Base-by-base conservation (phyloP, 1,284 basidiomycete genomes). In the Trichosporon faecale region DNA sequence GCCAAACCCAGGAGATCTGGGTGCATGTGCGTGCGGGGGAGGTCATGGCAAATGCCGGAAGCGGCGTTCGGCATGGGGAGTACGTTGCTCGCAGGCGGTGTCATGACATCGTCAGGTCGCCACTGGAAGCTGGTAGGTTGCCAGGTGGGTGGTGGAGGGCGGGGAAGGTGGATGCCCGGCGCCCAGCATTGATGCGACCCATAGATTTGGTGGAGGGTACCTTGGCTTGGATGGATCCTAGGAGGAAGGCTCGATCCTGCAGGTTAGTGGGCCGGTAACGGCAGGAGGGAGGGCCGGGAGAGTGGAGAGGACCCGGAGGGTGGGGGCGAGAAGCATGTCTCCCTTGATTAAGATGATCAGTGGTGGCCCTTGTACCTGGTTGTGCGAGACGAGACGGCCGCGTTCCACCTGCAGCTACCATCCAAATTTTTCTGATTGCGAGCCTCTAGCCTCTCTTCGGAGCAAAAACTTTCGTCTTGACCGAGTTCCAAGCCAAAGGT, bases 201-300 rank as follows among this genome's bases (percentile, higher is more conserved):
- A 52, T 52, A 52, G 49, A 52, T 52, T 52, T 52, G 49, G 49
- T 52, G 49, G 49, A 52, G 49, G 49, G 49, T 52, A 25, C 49
- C 49, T 52, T 21, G 44, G 44, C 7, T 4, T 18, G 21, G 18
- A n/a, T 18, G n/a, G 49, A 52, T 52, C 49, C 49, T 25, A 11
- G 23, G n/a, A 23, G 49, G 21, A 52, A 52, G 7, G 7, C 49
- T 21, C 49, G 12, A 9, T 25, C 49, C 49, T 52, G 49, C 40
- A 44, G 40, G 40, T 44, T n/a, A 44, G 40, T n/a, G 40, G 40
- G 40, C 40, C 16, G 16, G 40, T 44, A 18, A 44, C 40, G 40
- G 40, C 40, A 44, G 49, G 49, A 52, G 49, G n/a, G 49, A 21
- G 18, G 21, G 44, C 18, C 44, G 16, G 44, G 44, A 46, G 40